Percentiles rank a stretch among this genome's conserved stretches.
These are phyloP conservation scores for Fraxinus velutina DNA, from an alignment of 305 asterid genomes.

Conservation along the genomic window DNA sequence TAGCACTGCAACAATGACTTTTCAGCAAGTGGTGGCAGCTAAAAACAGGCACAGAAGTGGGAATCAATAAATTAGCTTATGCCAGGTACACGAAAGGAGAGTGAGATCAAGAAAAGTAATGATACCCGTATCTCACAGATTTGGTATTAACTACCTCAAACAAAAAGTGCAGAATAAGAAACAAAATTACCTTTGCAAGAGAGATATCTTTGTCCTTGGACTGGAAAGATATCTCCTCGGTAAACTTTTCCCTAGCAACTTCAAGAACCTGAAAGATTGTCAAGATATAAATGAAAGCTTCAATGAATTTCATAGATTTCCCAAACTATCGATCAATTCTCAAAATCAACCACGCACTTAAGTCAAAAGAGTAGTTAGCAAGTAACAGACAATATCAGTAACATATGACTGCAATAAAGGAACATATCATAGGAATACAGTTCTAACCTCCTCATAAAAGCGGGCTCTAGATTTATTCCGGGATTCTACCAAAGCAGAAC, in stretches of 20 bases:
- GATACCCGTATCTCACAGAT: neutral
- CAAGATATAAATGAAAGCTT: neutral
- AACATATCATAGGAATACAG: neutral
- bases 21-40: no score
- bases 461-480: neutral
- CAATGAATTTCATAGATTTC: neutral
- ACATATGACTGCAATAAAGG: neutral
- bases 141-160: neutral
- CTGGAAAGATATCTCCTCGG: constrained; percentile 69
- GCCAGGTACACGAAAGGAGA: neutral
- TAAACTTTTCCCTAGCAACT: constrained; percentile 71
- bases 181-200: constrained; percentile 68
- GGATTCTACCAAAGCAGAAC: neutral
- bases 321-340: neutral
- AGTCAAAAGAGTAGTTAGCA: neutral
- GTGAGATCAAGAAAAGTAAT: neutral
- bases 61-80: neutral
- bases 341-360: neutral
- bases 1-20: no score
- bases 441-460: constrained; percentile 1
- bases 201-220: constrained; percentile 86
- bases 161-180: neutral
- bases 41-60: no score
- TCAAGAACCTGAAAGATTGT: constrained; percentile 51
- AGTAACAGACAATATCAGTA: neutral